phyloP scores from a whole-genome alignment of 2,329 filamentous ascomycete species.

The Pezicula neosporulosa region DNA sequence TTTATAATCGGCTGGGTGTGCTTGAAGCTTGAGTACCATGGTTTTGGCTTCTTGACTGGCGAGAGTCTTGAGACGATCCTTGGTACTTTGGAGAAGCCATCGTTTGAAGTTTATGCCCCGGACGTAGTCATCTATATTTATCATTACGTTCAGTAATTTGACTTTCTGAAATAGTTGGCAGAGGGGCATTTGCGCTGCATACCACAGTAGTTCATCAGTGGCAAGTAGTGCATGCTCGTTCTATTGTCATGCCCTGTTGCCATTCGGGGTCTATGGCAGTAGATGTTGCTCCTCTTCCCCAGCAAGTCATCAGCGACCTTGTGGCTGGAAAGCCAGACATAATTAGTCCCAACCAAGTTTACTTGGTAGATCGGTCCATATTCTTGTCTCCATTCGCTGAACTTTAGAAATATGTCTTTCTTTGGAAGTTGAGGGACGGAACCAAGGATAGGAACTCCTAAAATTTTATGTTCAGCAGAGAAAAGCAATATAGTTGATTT shows the following conservation, averaged over 20 bases:
- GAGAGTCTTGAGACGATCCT: conserved; percentile 9
- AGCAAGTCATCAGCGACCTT: too few species aligned
- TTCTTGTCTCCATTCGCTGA: too few species aligned
- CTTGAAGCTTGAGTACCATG: conserved; percentile 5
- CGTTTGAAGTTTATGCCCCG: too few species aligned
- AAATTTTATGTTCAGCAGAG: too few species aligned
- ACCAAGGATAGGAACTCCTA: conserved; percentile 12
- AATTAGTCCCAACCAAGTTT: too few species aligned
- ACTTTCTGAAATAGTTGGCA: not conserved
- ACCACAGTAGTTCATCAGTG: conserved; percentile 7
- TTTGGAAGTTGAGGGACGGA: conserved; percentile 10
- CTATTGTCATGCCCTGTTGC: conserved; percentile 7
- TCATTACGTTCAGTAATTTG: not conserved
- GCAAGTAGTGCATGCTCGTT: conserved; percentile 9
- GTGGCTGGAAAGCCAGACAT: too few species aligned
- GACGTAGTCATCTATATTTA: too few species aligned
- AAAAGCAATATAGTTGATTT: too few species aligned
- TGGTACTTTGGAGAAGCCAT: conserved; percentile 3
- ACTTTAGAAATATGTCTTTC: not conserved
- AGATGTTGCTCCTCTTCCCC: too few species aligned
- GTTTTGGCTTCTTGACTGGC: conserved; percentile 5
- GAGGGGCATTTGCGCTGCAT: not conserved
- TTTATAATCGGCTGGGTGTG: not conserved
- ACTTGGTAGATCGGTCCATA: too few species aligned
- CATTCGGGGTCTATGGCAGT: conserved; percentile 7